phyloP scores from a whole-genome alignment of 1,139 yeast genomes.

The Lodderomyces margitis region DNA sequence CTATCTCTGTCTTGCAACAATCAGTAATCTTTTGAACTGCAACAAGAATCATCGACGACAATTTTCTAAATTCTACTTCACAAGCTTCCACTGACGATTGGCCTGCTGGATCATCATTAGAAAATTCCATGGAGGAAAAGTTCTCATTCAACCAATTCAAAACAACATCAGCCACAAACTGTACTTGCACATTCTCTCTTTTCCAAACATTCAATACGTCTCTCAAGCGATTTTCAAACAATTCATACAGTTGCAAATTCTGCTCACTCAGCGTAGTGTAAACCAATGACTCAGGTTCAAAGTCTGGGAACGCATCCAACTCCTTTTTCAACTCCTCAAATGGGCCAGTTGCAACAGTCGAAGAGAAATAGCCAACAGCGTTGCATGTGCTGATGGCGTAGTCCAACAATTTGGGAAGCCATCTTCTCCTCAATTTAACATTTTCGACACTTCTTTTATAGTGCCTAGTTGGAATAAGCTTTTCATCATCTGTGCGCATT shows the following conservation, averaged over 20 bases:
- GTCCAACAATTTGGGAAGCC: conserved; percentile 52
- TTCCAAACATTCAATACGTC: conserved; percentile 29
- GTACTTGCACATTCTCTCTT: conserved; percentile 19
- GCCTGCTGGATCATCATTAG: conserved; percentile 3
- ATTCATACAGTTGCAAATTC: conserved; percentile 22
- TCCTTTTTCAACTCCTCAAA: conserved; percentile 23
- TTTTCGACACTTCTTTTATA: conserved; percentile 20
- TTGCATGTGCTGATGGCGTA: conserved; percentile 40
- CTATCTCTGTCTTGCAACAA: conserved; percentile 29
- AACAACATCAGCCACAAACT: conserved; percentile 50
- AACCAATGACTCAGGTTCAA: conserved; percentile 15
- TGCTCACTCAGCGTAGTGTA: conserved; percentile 17
- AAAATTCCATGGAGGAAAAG: not conserved
- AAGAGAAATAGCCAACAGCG: conserved; percentile 18
- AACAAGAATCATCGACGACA: conserved; percentile 63
- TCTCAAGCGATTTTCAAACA: conserved; percentile 19
- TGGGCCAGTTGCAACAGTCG: conserved; percentile 13
- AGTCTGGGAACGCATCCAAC: conserved; percentile 15
- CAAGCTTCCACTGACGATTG: conserved; percentile 32
- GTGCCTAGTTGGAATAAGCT: conserved; percentile 17
- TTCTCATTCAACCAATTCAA: conserved; percentile 34
- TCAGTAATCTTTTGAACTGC: conserved; percentile 59
- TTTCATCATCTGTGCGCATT: conserved; percentile 13
- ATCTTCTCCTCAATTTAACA: conserved; percentile 21
- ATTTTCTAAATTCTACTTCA: conserved; percentile 47